These are phyloP conservation scores for Iris pallida DNA, from an alignment of 116 monocot genomes.

Conservation along the genomic window DNA sequence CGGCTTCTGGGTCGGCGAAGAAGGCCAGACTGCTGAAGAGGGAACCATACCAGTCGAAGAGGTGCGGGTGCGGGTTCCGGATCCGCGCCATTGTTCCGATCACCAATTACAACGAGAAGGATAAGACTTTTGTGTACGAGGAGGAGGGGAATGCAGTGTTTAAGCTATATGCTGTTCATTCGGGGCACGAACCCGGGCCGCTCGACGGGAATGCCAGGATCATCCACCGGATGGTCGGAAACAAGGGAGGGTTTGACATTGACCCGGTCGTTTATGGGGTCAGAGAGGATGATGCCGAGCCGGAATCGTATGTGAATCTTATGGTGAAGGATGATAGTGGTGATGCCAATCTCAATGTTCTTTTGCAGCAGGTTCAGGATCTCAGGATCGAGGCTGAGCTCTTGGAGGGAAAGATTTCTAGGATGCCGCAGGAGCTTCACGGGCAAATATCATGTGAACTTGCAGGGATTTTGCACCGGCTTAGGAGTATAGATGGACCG, in stretches of 20 bases:
- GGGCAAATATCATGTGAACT: constrained; percentile 50
- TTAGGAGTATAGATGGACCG: constrained; percentile 47
- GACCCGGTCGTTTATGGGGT: constrained; percentile 71
- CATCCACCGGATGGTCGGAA: constrained; percentile 80
- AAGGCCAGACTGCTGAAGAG: constrained; percentile 78
- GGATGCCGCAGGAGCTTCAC: constrained; percentile 52
- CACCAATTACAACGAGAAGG: constrained; percentile 95
- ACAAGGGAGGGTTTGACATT: constrained; percentile 69
- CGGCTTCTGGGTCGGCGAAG: constrained; percentile 30
- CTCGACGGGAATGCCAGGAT: constrained; percentile 95
- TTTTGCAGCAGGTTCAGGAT: constrained; percentile 75
- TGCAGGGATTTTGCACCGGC: constrained; percentile 50
- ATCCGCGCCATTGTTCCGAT: constrained; percentile 97
- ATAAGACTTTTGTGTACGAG: constrained; percentile 94
- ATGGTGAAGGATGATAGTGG: constrained; percentile 40
- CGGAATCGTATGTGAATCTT: constrained; percentile 44
- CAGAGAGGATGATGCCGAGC: constrained; percentile 50
- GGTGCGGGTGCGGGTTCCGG: constrained; percentile 96
- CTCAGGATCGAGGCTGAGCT: constrained; percentile 44
- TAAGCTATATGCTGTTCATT: constrained; percentile 93
- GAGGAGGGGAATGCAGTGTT: constrained; percentile 97
- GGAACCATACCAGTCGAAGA: constrained; percentile 94
- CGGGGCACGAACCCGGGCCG: constrained; percentile 96
- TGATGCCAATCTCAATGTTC: constrained; percentile 40
- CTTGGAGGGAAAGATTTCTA: constrained; percentile 66